Percentiles rank a stretch among this genome's conserved stretches.
Evolutionary conservation across 208 protist genomes (phyloP).

Genomic region (Crithidia fasciculata): DNA sequence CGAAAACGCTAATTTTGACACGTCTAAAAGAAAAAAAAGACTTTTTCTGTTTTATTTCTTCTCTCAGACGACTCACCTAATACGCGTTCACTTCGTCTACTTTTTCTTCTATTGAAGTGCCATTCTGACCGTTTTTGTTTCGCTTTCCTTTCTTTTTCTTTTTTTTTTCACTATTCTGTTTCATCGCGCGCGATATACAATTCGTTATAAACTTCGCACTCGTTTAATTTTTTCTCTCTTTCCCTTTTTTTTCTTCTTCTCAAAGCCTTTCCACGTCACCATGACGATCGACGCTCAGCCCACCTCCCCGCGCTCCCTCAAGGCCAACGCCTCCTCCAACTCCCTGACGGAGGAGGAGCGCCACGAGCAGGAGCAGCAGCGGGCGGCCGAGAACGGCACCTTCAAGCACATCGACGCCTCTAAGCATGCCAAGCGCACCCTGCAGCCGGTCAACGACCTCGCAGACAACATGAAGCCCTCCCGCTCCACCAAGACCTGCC

Average conservation of each 20-base stretch:
- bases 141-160: constrained; percentile 19
- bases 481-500: constrained; percentile 44
- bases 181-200: background rate
- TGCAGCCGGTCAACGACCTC: constrained; percentile 84
- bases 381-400: constrained; percentile 11
- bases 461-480: constrained; percentile 87
- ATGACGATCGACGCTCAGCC: constrained; percentile 31
- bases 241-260: background rate
- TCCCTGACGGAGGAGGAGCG: constrained; percentile 16
- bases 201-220: background rate
- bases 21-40: too few species aligned
- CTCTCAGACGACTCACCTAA: too few species aligned
- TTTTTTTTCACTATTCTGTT: constrained; percentile 3
- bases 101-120: background rate
- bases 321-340: constrained; percentile 6
- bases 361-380: constrained; percentile 28
- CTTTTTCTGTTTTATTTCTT: too few species aligned
- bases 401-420: constrained; percentile 43
- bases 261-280: background rate
- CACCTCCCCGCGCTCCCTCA: constrained; percentile 10
- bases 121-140: background rate
- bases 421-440: constrained; percentile 48
- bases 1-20: too few species aligned
- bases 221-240: constrained; percentile 9
- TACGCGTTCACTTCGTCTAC: background rate